Base-by-base conservation (phyloP, 2,329 filamentous ascomycete genomes). In the Arthroderma uncinatum region DNA sequence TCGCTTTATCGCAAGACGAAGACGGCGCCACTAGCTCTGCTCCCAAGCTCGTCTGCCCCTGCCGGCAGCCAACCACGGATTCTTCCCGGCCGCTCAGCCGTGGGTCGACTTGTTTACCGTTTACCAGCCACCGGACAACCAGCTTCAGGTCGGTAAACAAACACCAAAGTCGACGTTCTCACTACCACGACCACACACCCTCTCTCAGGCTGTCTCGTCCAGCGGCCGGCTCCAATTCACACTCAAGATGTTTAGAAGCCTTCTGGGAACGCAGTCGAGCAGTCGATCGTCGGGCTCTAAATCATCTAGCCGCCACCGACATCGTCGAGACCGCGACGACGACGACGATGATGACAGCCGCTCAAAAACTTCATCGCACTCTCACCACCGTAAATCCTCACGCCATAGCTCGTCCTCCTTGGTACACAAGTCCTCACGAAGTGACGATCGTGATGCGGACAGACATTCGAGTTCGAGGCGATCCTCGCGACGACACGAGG, bases 401-500 rank as follows among this genome's bases (percentile, higher is more conserved):
- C 62, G 25, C 58, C 58, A n/a, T 53, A 59, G 37, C 33, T 50
- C 47, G 14, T 71, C 68, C 19, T 66, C 67, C 57, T 66, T 67
- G 48, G 69, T 67, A 60, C 70, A 67, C 62, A 74, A 71, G 64
- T 69, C 71, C 57, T 65, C 73, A 68, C 71, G 72, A 68, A 70
- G 70, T 73, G 73, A 76, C 70, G 73, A 75, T 69, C 73, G 73
- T 71, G 72, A 71, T 57, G 69, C 71, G 56, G 71, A 68, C 57
- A 63, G 72, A 62, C 69, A 66, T 55, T 69, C 71, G 61, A 59
- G 47, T 25, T 50, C 47, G 7, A 69, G 61, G 62, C 65, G 19
- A 57, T 63, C 56, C 67, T 68, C 56, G 55, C 64, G 44, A 62
- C 64, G 8, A 63, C 66, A 37, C 23, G 30, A 54, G 4, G 34